These are phyloP conservation scores for Isoetes taiwanensis DNA, from an alignment of 75 land plant genomes.

Conservation along the genomic window DNA sequence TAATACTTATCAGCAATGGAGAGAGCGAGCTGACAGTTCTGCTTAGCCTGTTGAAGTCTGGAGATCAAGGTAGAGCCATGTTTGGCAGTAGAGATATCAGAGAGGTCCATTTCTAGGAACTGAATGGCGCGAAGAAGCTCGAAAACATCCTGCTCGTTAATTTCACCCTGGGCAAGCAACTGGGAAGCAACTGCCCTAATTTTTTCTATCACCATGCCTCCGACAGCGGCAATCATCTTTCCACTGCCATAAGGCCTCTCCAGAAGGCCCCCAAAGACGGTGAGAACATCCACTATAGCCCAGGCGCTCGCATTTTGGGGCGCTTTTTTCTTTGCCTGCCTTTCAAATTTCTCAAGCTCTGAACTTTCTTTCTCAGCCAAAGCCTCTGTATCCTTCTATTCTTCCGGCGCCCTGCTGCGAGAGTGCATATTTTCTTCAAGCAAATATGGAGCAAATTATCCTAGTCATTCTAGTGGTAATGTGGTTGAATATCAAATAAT, in stretches of 20 bases:
- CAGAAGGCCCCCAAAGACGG: background rate
- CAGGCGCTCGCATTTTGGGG: too few species aligned
- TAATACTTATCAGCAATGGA: background rate
- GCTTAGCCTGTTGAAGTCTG: background rate
- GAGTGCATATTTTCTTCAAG: too few species aligned
- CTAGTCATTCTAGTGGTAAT: too few species aligned
- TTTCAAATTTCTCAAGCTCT: too few species aligned
- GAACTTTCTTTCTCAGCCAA: too few species aligned
- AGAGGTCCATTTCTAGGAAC: background rate
- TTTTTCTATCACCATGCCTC: background rate
- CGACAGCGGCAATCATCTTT: background rate
- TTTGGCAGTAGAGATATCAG: background rate
- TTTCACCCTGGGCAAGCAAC: background rate
- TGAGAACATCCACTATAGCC: background rate
- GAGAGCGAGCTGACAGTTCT: background rate
- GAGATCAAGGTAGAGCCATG: background rate
- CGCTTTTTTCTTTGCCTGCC: too few species aligned
- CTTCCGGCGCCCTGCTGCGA: too few species aligned
- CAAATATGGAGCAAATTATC: too few species aligned
- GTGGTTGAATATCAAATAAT: conserved; percentile 67
- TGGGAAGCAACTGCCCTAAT: background rate
- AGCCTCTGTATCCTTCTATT: too few species aligned
- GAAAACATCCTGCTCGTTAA: background rate
- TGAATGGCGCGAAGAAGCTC: background rate
- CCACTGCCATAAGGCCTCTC: background rate